Base-by-base conservation (phyloP, 306 rosid genomes). In the Trifolium pratense region DNA sequence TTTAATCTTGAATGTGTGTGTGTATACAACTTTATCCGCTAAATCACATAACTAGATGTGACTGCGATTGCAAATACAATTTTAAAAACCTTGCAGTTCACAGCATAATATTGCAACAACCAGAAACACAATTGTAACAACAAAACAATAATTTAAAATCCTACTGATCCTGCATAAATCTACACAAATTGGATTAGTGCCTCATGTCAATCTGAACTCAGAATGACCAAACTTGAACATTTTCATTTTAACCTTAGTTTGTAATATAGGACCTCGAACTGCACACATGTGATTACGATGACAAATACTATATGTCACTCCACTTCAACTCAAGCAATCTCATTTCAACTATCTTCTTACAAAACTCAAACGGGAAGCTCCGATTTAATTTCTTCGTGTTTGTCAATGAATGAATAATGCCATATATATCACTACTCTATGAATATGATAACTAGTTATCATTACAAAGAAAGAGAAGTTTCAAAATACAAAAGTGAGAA, bases 361-460 rank as follows among this genome's bases (percentile, higher is more conserved):
- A 56, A 56, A 69, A 68, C 55, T 68, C 6, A 58, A 18, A 20
- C 1, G 3, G 12, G 46, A 58, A 46, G 7, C 64, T 32, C 32
- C 56, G 0, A 7, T 59, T 29, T 59, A 29, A 26, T 17, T 34
- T 62, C 9, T n/a, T n/a, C 2, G n/a, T 62, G 48, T 36, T 62
- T 34, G 11, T 11, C 69, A 63, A 63, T 63, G n/a, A 26, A 36
- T 48, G 29, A 64, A 64, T 14, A 36, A 68, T 60, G 59, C 34
- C 69, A 74, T 13, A 14, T 5, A 20, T 58, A 40, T 26, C 45
- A 25, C 26, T 25, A 23, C 49, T 75, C 23, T 53, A 21, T 23
- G 12, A 12, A 16, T 53, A 21, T 23, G 12, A 12, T 55, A 76
- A 51, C 23, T 70, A 52, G 26, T 78, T 51, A 37, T 40, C 34